A percentile compares a stretch with the other conserved stretches of the same genome.
phyloP scores from a whole-genome alignment of 2,329 filamentous ascomycete genomes.

The Eurotiales sp. region DNA sequence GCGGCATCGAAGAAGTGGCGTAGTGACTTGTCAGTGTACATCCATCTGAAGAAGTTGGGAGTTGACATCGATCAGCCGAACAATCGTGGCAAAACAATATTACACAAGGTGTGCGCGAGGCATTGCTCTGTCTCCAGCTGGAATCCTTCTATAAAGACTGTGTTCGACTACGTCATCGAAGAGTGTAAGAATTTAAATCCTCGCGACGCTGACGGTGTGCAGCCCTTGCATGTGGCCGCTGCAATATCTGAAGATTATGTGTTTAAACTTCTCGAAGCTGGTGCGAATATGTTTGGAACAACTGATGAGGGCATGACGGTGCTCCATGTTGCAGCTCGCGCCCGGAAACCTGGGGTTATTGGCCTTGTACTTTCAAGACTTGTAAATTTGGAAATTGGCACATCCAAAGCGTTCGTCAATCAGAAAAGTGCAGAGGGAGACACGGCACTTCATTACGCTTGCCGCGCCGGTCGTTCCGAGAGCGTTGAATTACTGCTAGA shows the following conservation, averaged over 20 bases:
- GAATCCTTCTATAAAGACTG: neutral
- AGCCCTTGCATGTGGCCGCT: conserved; percentile 18
- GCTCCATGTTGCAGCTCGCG: conserved; percentile 18
- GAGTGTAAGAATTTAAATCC: conserved; percentile 15
- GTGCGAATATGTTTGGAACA: conserved; percentile 12
- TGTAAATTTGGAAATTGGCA: neutral
- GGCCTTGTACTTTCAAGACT: conserved; percentile 11
- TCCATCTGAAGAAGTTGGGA: neutral
- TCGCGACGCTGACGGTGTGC: conserved; percentile 11
- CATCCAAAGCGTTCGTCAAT: conserved; percentile 13
- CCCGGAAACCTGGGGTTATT: conserved; percentile 15
- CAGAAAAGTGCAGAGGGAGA: conserved; percentile 12
- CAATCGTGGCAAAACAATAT: conserved; percentile 1
- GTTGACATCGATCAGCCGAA: conserved; percentile 9
- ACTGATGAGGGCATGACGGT: conserved; percentile 17
- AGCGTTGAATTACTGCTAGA: conserved; percentile 5
- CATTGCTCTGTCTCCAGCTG: neutral
- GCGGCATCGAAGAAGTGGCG: conserved; percentile 1
- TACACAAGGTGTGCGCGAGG: conserved; percentile 9
- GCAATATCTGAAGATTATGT: conserved; percentile 15
- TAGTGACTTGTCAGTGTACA: neutral
- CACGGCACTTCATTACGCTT: conserved; percentile 19
- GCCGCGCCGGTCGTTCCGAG: conserved; percentile 10
- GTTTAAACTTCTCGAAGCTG: conserved; percentile 16
- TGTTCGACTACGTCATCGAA: conserved; percentile 14